Base-by-base conservation (phyloP, 768 basidiomycete species). In the Leucocoprinus leucothites region DNA sequence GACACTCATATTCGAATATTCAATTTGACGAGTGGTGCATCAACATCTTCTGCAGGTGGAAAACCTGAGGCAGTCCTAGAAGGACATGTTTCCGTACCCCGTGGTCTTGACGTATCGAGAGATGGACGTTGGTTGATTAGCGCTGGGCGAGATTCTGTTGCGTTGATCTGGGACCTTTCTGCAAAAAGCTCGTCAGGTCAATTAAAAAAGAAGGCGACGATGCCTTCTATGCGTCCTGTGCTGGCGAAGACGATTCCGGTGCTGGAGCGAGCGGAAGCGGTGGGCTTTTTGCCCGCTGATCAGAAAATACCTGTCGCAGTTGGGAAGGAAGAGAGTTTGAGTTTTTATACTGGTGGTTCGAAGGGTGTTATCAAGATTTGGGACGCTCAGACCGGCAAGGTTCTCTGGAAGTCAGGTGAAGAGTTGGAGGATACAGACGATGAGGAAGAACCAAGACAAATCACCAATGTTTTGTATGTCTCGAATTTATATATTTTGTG, bases 1-100 rank as follows among this genome's bases (percentile, higher is more conserved):
- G 97, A 98, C 69, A 91, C 91, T 31, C 84, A 86, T 47, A 87
- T 98, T 56, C 83, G 97, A n/a, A 79, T 98, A 45, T 98, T 95
- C 70, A 90, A 98, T 68, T 75, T 98, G 48, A 81, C 82, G 22
- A 82, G 85, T 40, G 76, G 74, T n/a, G 73, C 79, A 16, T 79
- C 85, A 26, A 80, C 81, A 16, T 75, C 79, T 16, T 75, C 78
- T 48, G 77, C 79, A 35, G 72, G 75, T 16, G 75, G 82, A 53
- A 84, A 87, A 68, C 83, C 92, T 42, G 74, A 87, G 56, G 85
- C 85, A 9, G 78, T 95, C n/a, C 75, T 99, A 16, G 95, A 98
- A 62, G 97, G 95, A 0, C 97, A 99, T 69, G 89, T 91, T 40
- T 94, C 91, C 35, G 95, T 98, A 35, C 94, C 96, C 9, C 78